Base-by-base conservation (phyloP, 208 protist species). In the Trichomonas tenax region DNA sequence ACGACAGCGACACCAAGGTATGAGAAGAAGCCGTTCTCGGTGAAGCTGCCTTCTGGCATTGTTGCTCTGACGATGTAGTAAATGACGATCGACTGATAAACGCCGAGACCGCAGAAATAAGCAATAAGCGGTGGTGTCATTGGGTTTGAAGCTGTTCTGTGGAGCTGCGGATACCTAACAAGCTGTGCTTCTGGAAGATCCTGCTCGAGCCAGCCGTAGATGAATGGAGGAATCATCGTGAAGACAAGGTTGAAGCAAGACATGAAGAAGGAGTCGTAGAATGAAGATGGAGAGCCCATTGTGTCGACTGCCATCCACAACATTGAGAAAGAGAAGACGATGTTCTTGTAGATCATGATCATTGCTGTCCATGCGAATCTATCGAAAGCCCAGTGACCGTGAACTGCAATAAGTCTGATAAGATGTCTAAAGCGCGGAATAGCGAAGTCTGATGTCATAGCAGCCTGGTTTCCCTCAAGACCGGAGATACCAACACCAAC, bases 401-500 rank as follows among this genome's bases (percentile, higher is more conserved):
- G 97, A 49, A 97, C 96, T 15, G 96, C 34, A 0, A 97, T 81
- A 21, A 97, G 86, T 88, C 96, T 81, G 21, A 40, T 21, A 6
- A 97, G 96, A 36, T 88, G 96, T 26, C 48, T 45, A 58, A 97
- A 97, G 14, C 97, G 95, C 9, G 48, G 44, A 41, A 97, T 96
- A 0, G 96, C 82, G 72, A 96, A 97, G 51, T 97, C 97, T 34
- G 96, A 90, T 41, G 95, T 38, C 82, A 97, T 96, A 15, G 88
- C 96, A 36, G 97, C 97, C 40, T 97, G 96, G 49, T 36, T 86
- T 4, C 97, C 97, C 63, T 97, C 97, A 14, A 38, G 51, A 46
- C 97, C 97, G 31, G 14, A 38, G 63, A 97, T 97, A 23, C 97
- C 97, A 34, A 97, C 96, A 51, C 97, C 96, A 14, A 97, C 97